phyloP scores from a whole-genome alignment of 495 filamentous ascomycete species.

The Penicillium flavigenum region DNA sequence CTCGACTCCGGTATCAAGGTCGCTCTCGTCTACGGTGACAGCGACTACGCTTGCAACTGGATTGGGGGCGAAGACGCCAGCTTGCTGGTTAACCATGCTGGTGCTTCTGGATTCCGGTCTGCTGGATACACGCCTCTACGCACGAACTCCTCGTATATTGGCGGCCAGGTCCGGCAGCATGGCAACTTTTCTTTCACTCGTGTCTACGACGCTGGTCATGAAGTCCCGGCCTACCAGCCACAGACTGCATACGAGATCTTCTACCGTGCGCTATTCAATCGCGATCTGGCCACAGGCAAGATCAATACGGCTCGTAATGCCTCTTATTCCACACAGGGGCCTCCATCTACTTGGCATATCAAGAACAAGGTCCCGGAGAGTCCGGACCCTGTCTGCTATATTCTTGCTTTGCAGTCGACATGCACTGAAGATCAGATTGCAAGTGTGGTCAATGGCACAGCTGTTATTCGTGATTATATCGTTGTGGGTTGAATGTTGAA shows the following conservation, averaged over 20 bases:
- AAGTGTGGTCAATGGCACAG: constrained; percentile 46
- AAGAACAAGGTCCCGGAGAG: constrained; percentile 43
- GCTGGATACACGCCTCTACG: constrained; percentile 53
- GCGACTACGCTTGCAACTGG: constrained; percentile 59
- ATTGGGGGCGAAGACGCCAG: constrained; percentile 48
- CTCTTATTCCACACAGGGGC: constrained; percentile 51
- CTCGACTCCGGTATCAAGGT: constrained; percentile 62
- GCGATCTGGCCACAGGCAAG: constrained; percentile 58
- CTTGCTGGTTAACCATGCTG: constrained; percentile 40
- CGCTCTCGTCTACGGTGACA: constrained; percentile 65
- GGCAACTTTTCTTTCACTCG: constrained; percentile 60
- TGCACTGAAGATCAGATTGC: constrained; percentile 52
- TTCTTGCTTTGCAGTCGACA: constrained; percentile 35
- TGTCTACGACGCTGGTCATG: constrained; percentile 60
- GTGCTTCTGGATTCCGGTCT: constrained; percentile 41
- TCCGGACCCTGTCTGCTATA: constrained; percentile 49
- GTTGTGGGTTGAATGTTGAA: constrained; percentile 31
- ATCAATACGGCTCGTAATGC: constrained; percentile 35
- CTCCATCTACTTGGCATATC: constrained; percentile 51
- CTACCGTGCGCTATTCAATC: constrained; percentile 51
- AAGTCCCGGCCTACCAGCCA: constrained; percentile 60
- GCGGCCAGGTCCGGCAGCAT: constrained; percentile 56
- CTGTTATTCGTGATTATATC: constrained; percentile 51
- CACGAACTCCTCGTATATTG: constrained; percentile 45
- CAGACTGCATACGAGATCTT: constrained; percentile 56